These are phyloP conservation scores for Grosmannia clavigera DNA, from an alignment of 2,329 filamentous ascomycete genomes.

Conservation along the genomic window DNA sequence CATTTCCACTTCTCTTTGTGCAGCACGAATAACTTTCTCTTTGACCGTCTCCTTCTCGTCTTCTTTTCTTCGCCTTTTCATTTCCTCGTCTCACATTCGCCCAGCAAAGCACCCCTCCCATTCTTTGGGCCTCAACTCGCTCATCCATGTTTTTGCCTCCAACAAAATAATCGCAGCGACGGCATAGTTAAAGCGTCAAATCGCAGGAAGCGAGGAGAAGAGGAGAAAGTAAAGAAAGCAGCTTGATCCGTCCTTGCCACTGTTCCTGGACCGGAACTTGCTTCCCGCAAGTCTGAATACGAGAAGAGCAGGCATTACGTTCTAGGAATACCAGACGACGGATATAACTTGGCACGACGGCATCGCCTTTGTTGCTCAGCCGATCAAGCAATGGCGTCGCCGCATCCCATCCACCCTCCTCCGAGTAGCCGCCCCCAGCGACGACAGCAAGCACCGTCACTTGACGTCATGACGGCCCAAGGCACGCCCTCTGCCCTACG, in stretches of 20 bases:
- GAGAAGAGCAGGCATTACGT: not conserved
- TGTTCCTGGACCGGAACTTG: not conserved
- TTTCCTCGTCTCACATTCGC: not conserved
- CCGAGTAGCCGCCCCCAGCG: not conserved
- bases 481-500: slow-evolving; percentile 10
- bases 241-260: not conserved
- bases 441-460: slow-evolving; percentile 11
- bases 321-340: not conserved
- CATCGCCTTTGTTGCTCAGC: not conserved
- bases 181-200: not conserved
- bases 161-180: not conserved
- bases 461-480: slow-evolving; percentile 13
- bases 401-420: not conserved
- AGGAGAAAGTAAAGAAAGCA: not conserved
- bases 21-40: not conserved
- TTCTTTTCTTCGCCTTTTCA: not conserved
- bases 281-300: not conserved
- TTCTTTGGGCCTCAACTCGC: not conserved
- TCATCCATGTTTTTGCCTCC: not conserved
- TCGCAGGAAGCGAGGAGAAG: not conserved
- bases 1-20: not conserved
- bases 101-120: not conserved
- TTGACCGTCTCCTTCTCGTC: not conserved
- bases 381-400: slow-evolving; percentile 5
- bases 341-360: not conserved